Percentiles rank a stretch among this genome's conserved stretches.
These are phyloP conservation scores for Obba rivulosa DNA, from an alignment of 768 basidiomycete species.

Conservation along the genomic window DNA sequence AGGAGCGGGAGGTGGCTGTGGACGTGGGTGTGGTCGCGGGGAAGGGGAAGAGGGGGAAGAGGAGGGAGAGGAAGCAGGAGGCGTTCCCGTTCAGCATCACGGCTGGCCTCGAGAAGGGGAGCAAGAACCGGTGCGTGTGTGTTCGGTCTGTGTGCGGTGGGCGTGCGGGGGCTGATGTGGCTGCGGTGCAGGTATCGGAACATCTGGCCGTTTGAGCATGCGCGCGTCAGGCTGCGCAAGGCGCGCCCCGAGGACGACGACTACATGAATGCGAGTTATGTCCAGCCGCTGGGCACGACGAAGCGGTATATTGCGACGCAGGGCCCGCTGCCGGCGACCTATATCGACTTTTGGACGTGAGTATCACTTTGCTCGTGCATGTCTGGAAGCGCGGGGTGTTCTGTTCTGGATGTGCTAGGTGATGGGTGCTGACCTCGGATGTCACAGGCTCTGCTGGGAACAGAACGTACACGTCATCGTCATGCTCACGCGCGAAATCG, in stretches of 20 bases:
- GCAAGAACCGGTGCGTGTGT: conserved; percentile 74
- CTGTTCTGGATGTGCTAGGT: neutral
- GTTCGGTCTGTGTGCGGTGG: neutral
- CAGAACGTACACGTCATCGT: conserved; percentile 93
- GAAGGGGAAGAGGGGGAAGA: neutral
- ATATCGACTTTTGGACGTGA: conserved; percentile 91
- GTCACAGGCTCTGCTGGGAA: conserved; percentile 77
- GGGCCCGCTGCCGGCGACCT: conserved; percentile 87
- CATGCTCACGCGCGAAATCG: conserved; percentile 92
- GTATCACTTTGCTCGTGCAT: conserved; percentile 24
- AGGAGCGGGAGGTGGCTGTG: neutral
- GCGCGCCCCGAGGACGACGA: conserved; percentile 49
- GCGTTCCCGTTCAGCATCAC: conserved; percentile 88
- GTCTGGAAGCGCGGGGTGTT: neutral
- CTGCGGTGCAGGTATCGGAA: conserved; percentile 70
- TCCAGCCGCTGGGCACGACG: conserved; percentile 79
- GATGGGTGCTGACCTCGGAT: neutral
- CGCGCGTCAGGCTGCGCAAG: conserved; percentile 69
- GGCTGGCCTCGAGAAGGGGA: conserved; percentile 91
- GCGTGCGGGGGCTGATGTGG: neutral
- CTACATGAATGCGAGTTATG: conserved; percentile 93
- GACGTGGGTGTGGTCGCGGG: neutral
- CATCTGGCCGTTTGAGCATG: conserved; percentile 97
- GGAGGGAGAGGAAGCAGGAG: conserved; percentile 2
- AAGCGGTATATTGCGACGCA: conserved; percentile 94